Base-by-base conservation (phyloP, 2,329 filamentous ascomycete genomes). In the Aaosphaeria pasadenensis region DNA sequence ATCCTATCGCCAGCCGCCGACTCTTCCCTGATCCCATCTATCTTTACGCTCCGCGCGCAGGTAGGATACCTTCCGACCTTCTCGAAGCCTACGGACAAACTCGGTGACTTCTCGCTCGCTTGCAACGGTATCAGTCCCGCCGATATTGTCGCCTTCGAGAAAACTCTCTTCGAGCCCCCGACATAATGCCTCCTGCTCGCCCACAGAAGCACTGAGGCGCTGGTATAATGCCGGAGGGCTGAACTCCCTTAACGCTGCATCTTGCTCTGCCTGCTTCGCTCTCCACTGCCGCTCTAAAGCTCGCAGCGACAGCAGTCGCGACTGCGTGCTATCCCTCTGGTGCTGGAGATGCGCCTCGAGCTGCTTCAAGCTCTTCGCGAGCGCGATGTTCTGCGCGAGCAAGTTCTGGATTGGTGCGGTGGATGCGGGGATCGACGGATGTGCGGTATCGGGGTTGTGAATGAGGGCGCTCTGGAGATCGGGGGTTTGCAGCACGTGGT, bases 11-110 rank as follows among this genome's bases (percentile, higher is more conserved):
- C 94, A 97, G 1, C 94, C 94, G 7, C 92, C 92, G 32, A 97
- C 92, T 57, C 92, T 80, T 28, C 92, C 91, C 72, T 97, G 92
- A 67, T 97, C 94, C 94, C 94, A 97, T 59, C 94, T 81, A 62
- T 91, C 88, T 71, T 91, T 95, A 56, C 89, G 82, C 75, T 97
- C 94, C 63, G 86, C 84, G 49, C 94, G 80, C 46, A 91, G 76
- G 63, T 94, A 95, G 52, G 86, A 86, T 48, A 87, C 74, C 58
- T 88, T 87, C 65, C 86, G 88, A 7, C 88, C 88, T 58, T 92
- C 91, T 57, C 90, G 80, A 55, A 95, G 88, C 60, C 87, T 76
- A 61, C 86, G 80, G 17, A 96, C 83, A 84, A 94, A 97, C 51
- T 97, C 92, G 2, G 79, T 77, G 29, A 88, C 84, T 72, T 97